These are phyloP conservation scores for Lupinus albus DNA, from an alignment of 306 rosid species.

Conservation along the genomic window DNA sequence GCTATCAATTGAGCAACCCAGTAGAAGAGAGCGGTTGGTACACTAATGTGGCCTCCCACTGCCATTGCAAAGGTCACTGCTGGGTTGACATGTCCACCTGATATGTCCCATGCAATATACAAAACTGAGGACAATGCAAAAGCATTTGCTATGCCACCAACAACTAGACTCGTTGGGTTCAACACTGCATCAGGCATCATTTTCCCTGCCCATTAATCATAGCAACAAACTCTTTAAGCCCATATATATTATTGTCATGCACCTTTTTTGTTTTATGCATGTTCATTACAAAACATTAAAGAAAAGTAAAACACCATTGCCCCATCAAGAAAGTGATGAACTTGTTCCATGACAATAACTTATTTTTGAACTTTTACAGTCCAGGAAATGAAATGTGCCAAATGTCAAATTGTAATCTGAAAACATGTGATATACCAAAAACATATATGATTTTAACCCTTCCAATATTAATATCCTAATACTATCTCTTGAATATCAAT, in stretches of 20 bases:
- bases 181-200: constrained; percentile 64
- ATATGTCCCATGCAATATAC: constrained; percentile 58
- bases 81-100: constrained; percentile 90
- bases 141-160: constrained; percentile 58
- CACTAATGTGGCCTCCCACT: constrained; percentile 73
- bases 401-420: background rate
- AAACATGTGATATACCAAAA: background rate
- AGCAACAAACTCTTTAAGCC: background rate
- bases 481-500: too few species aligned
- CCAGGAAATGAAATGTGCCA: background rate
- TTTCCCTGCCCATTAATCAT: constrained; percentile 52
- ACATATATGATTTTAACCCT: background rate
- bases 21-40: constrained; percentile 76
- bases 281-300: background rate
- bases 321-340: background rate
- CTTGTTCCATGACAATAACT: background rate
- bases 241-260: background rate
- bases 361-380: background rate
- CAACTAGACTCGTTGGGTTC: constrained; percentile 61
- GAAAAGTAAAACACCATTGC: background rate
- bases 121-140: constrained; percentile 62
- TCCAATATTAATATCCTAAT: background rate
- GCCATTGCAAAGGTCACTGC: constrained; percentile 87
- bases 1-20: constrained; percentile 79
- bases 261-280: background rate